phyloP scores from a whole-genome alignment of 2,329 filamentous ascomycete species.

The Colletotrichum agaves region DNA sequence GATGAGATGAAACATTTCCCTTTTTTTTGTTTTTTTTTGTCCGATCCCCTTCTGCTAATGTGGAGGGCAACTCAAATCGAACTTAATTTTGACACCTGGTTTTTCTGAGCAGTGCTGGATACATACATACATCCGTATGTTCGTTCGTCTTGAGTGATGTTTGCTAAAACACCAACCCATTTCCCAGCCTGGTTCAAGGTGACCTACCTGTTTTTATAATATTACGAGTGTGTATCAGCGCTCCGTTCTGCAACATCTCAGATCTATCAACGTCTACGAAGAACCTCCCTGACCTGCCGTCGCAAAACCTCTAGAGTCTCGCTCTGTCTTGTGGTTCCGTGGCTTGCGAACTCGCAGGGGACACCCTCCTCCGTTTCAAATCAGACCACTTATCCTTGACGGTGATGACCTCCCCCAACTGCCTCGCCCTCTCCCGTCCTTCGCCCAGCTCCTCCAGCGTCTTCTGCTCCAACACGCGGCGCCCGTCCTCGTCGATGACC shows the following conservation, averaged over 20 bases:
- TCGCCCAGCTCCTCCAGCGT: slow-evolving; percentile 63
- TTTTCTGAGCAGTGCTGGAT: background rate
- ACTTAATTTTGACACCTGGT: background rate
- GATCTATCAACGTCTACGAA: no score
- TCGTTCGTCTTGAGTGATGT: no score
- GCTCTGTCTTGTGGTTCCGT: slow-evolving; percentile 4
- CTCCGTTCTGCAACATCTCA: no score
- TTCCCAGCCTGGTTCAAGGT: no score
- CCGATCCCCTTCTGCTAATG: background rate
- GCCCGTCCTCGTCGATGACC: slow-evolving; percentile 47
- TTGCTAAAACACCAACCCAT: no score
- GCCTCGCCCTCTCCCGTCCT: slow-evolving; percentile 56
- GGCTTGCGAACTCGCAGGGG: slow-evolving; percentile 13
- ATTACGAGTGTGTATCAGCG: no score
- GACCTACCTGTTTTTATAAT: no score
- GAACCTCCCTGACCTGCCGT: no score
- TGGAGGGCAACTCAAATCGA: background rate
- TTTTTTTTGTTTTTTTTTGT: background rate
- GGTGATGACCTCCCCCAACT: slow-evolving; percentile 57
- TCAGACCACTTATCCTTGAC: slow-evolving; percentile 55
- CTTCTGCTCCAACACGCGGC: slow-evolving; percentile 55
- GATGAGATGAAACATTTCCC: background rate
- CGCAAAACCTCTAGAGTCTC: no score
- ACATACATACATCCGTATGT: no score
- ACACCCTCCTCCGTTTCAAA: slow-evolving; percentile 48